Evolutionary conservation across 2,329 filamentous ascomycete species (phyloP).

Genomic region (Raffaelea deltoideospora): DNA sequence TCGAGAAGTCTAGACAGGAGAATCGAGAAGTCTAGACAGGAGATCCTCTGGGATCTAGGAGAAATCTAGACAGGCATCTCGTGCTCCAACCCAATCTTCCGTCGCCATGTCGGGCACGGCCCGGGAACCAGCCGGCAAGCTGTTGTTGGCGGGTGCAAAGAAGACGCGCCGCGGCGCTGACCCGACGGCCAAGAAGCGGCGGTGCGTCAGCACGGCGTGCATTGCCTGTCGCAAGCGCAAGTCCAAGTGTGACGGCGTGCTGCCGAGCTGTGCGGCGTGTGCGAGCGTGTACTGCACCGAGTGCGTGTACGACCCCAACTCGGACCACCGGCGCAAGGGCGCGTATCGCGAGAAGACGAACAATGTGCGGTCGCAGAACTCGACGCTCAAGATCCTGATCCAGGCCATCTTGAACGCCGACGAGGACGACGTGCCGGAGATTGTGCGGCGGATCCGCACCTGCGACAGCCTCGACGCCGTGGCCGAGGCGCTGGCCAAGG

Average conservation of each 20-base stretch:
- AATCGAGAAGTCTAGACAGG: too few relatives aligned
- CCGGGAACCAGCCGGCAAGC: too few relatives aligned
- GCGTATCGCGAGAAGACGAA: conserved; percentile 93
- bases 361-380: conserved; percentile 69
- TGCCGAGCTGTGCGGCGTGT: conserved; percentile 89
- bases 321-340: conserved; percentile 88
- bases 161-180: conserved; percentile 34
- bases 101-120: too few relatives aligned
- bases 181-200: conserved; percentile 43
- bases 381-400: conserved; percentile 81
- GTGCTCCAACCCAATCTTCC: too few relatives aligned
- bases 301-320: conserved; percentile 91
- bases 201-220: conserved; percentile 71
- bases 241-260: conserved; percentile 82
- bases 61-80: too few relatives aligned
- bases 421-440: conserved; percentile 67
- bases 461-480: conserved; percentile 54
- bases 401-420: conserved; percentile 84
- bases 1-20: too few relatives aligned
- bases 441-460: conserved; percentile 77
- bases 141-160: conserved; percentile 17
- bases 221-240: conserved; percentile 67
- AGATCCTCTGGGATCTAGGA: too few relatives aligned
- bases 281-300: conserved; percentile 80
- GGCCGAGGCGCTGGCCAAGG: conserved; percentile 36